A percentile compares a stretch with the other conserved stretches of the same genome.
These are phyloP conservation scores for Euphorbia schlechtendalii DNA, from an alignment of 441 rosid genomes.

Conservation along the genomic window DNA sequence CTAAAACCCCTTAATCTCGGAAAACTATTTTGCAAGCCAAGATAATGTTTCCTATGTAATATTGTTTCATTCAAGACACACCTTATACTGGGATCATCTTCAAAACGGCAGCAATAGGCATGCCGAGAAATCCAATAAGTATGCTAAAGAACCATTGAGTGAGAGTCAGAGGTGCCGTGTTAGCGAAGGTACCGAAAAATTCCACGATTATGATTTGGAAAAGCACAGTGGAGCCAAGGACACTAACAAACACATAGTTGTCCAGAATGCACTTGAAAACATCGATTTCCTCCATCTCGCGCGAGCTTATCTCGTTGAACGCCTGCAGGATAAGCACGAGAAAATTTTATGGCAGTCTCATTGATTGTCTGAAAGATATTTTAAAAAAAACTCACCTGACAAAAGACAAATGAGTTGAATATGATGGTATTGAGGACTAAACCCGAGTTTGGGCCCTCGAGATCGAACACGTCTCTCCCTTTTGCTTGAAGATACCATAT, in stretches of 20 bases:
- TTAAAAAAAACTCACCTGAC: slow-evolving; percentile 47
- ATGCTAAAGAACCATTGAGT: slow-evolving; percentile 55
- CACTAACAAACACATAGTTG: slow-evolving; percentile 52
- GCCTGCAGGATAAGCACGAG: slow-evolving; percentile 31
- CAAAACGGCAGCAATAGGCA: slow-evolving; percentile 64
- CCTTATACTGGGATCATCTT: slow-evolving; percentile 52
- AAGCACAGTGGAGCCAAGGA: slow-evolving; percentile 43
- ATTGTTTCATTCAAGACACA: background rate
- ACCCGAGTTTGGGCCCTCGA: slow-evolving; percentile 43
- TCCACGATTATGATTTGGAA: slow-evolving; percentile 70
- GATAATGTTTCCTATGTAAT: background rate
- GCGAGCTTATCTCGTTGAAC: slow-evolving; percentile 74
- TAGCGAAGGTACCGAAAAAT: slow-evolving; percentile 61
- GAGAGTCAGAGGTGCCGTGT: slow-evolving; percentile 49
- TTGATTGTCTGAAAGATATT: no score
- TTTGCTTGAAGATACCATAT: slow-evolving; percentile 55
- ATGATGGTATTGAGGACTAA: slow-evolving; percentile 59
- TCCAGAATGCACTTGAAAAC: slow-evolving; percentile 57
- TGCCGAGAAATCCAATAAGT: slow-evolving; percentile 59
- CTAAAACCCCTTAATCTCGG: slow-evolving; percentile 4
- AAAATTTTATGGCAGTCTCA: no score
- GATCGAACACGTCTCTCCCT: slow-evolving; percentile 47
- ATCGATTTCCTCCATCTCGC: slow-evolving; percentile 68
- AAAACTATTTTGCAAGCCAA: background rate
- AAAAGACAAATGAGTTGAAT: slow-evolving; percentile 68